phyloP scores from a whole-genome alignment of 768 basidiomycete genomes.

The Suillus discolor region DNA sequence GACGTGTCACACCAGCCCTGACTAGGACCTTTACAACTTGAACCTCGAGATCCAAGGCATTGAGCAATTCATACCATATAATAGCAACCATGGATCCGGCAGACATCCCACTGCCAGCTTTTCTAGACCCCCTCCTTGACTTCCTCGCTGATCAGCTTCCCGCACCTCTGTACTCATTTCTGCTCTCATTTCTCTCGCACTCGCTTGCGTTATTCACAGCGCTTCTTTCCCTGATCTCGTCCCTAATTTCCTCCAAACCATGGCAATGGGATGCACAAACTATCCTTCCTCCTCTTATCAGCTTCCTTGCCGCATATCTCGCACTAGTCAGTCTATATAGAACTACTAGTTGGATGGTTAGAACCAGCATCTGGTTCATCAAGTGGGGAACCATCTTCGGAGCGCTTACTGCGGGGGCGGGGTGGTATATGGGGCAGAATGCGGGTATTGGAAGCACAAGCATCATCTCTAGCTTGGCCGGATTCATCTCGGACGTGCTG shows the following conservation, averaged over 20 bases:
- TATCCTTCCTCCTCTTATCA: slow-evolving; percentile 74
- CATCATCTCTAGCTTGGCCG: slow-evolving; percentile 41
- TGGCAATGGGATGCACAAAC: slow-evolving; percentile 68
- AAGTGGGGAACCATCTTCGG: slow-evolving; percentile 76
- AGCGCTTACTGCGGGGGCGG: slow-evolving; percentile 51
- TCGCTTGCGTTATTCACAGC: slow-evolving; percentile 52
- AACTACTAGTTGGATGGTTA: slow-evolving; percentile 74
- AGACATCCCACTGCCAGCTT: slow-evolving; percentile 44
- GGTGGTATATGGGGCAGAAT: slow-evolving; percentile 53
- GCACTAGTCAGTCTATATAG: slow-evolving; percentile 78
- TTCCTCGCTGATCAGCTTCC: slow-evolving; percentile 60
- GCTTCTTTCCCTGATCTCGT: slow-evolving; percentile 46
- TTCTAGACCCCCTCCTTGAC: slow-evolving; percentile 56
- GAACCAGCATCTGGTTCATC: slow-evolving; percentile 65
- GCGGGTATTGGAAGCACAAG: slow-evolving; percentile 35
- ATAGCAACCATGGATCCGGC: slow-evolving; percentile 16
- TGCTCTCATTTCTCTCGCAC: slow-evolving; percentile 55
- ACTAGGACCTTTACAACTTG: neutral
- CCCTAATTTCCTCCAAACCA: slow-evolving; percentile 53
- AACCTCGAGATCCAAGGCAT: neutral
- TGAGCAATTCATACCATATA: neutral
- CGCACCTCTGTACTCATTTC: slow-evolving; percentile 51
- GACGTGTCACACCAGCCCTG: neutral
- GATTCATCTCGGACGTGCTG: slow-evolving; percentile 44
- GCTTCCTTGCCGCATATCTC: slow-evolving; percentile 71